Evolutionary conservation across 768 basidiomycete genomes (phyloP).

Genomic region (Boletus patriciae): DNA sequence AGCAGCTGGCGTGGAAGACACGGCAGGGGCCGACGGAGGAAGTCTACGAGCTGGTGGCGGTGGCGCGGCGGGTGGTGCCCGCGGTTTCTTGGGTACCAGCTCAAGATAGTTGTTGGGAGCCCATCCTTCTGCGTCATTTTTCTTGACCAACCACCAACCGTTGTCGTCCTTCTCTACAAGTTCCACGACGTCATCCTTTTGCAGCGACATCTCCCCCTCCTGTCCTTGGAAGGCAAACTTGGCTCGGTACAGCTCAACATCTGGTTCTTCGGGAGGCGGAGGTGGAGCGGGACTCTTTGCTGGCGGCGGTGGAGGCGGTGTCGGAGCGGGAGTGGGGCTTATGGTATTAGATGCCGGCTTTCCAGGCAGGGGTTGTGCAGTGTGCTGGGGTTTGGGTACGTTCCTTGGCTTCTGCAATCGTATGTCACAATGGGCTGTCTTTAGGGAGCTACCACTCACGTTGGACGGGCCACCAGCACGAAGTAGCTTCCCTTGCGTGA

Average conservation of each 20-base stretch:
- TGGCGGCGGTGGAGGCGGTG: conserved; percentile 41
- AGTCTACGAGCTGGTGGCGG: conserved; percentile 57
- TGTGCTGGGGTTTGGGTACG: conserved; percentile 40
- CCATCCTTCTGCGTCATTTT: conserved; percentile 83
- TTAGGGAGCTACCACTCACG: conserved; percentile 32
- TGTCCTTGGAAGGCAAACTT: conserved; percentile 94
- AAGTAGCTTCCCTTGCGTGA: conserved; percentile 81
- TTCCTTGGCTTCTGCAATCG: conserved; percentile 45
- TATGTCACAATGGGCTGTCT: conserved; percentile 1
- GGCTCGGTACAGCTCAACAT: conserved; percentile 76
- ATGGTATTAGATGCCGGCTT: conserved; percentile 40
- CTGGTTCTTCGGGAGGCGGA: conserved; percentile 58
- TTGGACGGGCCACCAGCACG: conserved; percentile 73
- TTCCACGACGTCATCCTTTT: conserved; percentile 91
- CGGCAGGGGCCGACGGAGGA: conserved; percentile 45
- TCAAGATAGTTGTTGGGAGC: conserved; percentile 94
- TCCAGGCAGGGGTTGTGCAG: conserved; percentile 59
- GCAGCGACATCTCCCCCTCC: conserved; percentile 85
- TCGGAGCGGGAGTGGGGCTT: conserved; percentile 23
- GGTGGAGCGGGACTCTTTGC: conserved; percentile 49
- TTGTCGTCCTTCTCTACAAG: conserved; percentile 90
- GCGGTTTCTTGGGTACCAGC: conserved; percentile 64
- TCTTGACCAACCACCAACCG: conserved; percentile 98
- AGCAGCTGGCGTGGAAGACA: conserved; percentile 34
- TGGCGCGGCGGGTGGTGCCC: conserved; percentile 65